These are phyloP conservation scores for Diversispora epigaea DNA, from an alignment of 192 early-diverging fungal species.

Conservation along the genomic window DNA sequence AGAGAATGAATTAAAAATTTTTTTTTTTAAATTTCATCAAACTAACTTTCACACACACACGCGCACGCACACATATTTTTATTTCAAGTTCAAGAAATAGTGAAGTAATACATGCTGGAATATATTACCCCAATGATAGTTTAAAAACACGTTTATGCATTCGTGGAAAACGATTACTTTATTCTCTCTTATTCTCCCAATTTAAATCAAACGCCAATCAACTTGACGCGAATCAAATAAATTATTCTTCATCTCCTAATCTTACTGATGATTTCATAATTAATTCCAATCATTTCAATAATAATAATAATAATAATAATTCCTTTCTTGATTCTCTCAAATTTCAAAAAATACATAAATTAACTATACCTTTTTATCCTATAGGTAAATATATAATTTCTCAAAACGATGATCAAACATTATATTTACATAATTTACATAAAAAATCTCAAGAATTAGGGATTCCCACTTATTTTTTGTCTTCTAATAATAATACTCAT, in stretches of 20 bases:
- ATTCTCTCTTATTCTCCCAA: slow-evolving; percentile 47
- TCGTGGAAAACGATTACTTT: slow-evolving; percentile 69
- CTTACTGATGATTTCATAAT: no score
- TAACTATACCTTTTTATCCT: slow-evolving; percentile 51
- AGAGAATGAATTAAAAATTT: neutral
- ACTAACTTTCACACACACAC: neutral
- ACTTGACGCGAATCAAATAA: neutral
- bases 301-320: slow-evolving; percentile 24
- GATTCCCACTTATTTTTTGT: slow-evolving; percentile 54
- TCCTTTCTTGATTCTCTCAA: neutral
- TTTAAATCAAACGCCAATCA: neutral
- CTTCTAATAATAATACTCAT: slow-evolving; percentile 32
- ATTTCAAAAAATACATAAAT: slow-evolving; percentile 15
- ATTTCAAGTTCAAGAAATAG: slow-evolving; percentile 72
- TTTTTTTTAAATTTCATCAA: no score
- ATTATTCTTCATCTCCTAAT: neutral
- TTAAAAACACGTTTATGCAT: slow-evolving; percentile 79
- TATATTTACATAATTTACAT: slow-evolving; percentile 54
- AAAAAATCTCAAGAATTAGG: slow-evolving; percentile 56
- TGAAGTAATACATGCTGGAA: slow-evolving; percentile 86
- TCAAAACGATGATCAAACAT: slow-evolving; percentile 49
- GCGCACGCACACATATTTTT: neutral
- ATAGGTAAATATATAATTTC: slow-evolving; percentile 84
- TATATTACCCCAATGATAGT: slow-evolving; percentile 76
- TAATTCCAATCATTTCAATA: neutral